Conservation (phyloP, 495 filamentous ascomycete species). For the Lophiostoma macrostomum region DNA sequence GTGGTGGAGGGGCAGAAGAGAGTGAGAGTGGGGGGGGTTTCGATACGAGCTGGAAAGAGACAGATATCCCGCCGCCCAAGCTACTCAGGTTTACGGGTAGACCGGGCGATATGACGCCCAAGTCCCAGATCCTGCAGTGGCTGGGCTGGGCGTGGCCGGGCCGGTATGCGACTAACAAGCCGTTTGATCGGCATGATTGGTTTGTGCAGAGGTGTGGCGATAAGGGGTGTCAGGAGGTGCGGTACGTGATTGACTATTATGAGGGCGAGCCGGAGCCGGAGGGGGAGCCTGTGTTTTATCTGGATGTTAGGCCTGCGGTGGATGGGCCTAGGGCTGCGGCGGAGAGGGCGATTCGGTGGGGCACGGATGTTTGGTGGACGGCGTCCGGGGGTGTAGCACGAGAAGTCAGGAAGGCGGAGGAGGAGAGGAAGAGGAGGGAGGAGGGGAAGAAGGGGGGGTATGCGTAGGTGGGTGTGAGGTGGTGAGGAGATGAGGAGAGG, state of each 20-base stretch:
- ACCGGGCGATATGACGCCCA: conserved; percentile 85
- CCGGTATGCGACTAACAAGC: conserved; percentile 73
- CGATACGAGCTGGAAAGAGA: conserved; percentile 43
- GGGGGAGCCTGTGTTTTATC: conserved; percentile 91
- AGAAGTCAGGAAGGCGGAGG: conserved; percentile 32
- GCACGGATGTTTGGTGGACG: conserved; percentile 87
- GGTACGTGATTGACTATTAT: conserved; percentile 99
- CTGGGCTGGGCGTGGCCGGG: conserved; percentile 75
- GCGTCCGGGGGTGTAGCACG: conserved; percentile 64
- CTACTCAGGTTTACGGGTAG: conserved; percentile 83
- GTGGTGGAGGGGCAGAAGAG: too few relatives aligned
- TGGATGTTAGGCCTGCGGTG: conserved; percentile 94
- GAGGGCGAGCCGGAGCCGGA: conserved; percentile 79
- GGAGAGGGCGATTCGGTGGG: conserved; percentile 86
- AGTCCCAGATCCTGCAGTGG: conserved; percentile 74
- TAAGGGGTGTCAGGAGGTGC: conserved; percentile 63
- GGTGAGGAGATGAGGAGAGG: background rate
- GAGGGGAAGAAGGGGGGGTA: background rate
- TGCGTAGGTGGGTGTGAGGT: background rate
- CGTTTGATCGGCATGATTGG: conserved; percentile 99
- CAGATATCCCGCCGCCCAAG: conserved; percentile 55
- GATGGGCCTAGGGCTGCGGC: conserved; percentile 74
- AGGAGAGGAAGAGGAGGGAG: conserved; percentile 22
- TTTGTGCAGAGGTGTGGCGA: conserved; percentile 69
- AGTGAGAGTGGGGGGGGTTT: too few relatives aligned